These are phyloP conservation scores for Apophysomyces variabilis DNA, from an alignment of 371 early-diverging fungal species.

Conservation along the genomic window DNA sequence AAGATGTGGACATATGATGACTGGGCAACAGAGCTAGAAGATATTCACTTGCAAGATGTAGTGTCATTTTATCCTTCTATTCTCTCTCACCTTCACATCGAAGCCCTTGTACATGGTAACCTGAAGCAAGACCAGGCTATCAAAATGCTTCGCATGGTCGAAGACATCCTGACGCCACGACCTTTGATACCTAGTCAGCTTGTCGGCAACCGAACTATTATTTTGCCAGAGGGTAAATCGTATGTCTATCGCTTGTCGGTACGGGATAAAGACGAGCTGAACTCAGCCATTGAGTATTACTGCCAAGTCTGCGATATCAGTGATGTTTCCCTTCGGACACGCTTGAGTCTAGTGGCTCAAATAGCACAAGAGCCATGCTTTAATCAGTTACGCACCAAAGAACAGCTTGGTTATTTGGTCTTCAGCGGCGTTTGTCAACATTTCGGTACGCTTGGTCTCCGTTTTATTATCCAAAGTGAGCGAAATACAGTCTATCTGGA, in stretches of 20 bases:
- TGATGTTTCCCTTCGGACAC: slow-evolving; percentile 58
- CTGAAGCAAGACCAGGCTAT: slow-evolving; percentile 64
- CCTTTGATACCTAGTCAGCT: slow-evolving; percentile 67
- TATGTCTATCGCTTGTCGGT: slow-evolving; percentile 61
- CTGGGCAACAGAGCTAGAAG: slow-evolving; percentile 56
- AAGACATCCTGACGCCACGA: slow-evolving; percentile 55
- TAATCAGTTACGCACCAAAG: slow-evolving; percentile 89
- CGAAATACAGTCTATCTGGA: slow-evolving; percentile 81
- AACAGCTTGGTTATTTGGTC: slow-evolving; percentile 88
- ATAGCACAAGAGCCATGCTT: slow-evolving; percentile 89
- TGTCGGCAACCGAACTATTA: slow-evolving; percentile 57
- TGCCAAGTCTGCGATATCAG: slow-evolving; percentile 62
- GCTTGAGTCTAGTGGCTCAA: slow-evolving; percentile 70
- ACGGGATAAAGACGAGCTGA: slow-evolving; percentile 75
- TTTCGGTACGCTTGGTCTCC: slow-evolving; percentile 63
- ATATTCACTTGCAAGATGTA: slow-evolving; percentile 71
- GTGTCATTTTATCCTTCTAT: slow-evolving; percentile 68
- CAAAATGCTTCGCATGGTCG: slow-evolving; percentile 56
- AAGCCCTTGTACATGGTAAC: slow-evolving; percentile 87
- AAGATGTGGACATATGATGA: slow-evolving; percentile 81
- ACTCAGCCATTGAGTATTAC: slow-evolving; percentile 86
- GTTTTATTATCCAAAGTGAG: slow-evolving; percentile 89
- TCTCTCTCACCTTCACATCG: slow-evolving; percentile 71
- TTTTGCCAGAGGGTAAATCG: slow-evolving; percentile 58
- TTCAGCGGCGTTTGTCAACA: slow-evolving; percentile 68